Evolutionary conservation across 805 yeast genomes (phyloP).

Genomic region (Yarrowia keelungensis): DNA sequence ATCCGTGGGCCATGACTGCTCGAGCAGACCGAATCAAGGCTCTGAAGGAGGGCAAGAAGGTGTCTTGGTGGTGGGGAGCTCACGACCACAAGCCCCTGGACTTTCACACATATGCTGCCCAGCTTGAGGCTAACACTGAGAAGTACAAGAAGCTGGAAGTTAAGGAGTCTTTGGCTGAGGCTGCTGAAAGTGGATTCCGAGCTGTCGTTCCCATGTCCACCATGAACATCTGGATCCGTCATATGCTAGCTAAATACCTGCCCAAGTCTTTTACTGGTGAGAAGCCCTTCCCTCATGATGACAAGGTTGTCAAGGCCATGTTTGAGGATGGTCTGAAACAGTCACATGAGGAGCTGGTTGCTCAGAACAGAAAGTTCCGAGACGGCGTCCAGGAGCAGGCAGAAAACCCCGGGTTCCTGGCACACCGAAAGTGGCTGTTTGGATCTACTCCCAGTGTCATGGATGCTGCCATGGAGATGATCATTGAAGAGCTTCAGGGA

Average conservation of each 20-base stretch:
- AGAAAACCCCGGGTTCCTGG: slow-evolving; percentile 7
- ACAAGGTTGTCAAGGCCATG: neutral
- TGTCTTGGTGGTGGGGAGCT: slow-evolving; percentile 60
- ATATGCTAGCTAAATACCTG: neutral
- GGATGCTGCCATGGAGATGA: slow-evolving; percentile 1
- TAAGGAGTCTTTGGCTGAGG: too few relatives aligned
- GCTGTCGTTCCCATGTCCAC: too few relatives aligned
- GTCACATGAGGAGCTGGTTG: slow-evolving; percentile 6
- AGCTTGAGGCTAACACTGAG: neutral
- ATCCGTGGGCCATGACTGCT: slow-evolving; percentile 80
- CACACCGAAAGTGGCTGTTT: slow-evolving; percentile 30
- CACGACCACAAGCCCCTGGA: slow-evolving; percentile 27
- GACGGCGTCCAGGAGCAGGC: slow-evolving; percentile 4
- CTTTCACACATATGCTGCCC: neutral
- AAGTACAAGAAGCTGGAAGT: neutral
- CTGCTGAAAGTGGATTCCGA: slow-evolving; percentile 12
- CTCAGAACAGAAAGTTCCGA: slow-evolving; percentile 12
- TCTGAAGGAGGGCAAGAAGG: slow-evolving; percentile 56
- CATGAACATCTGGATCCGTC: too few relatives aligned
- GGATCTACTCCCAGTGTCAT: slow-evolving; percentile 9
- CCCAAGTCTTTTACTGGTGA: neutral
- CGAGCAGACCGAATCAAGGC: slow-evolving; percentile 60
- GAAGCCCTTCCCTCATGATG: too few relatives aligned
- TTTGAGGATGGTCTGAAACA: neutral
- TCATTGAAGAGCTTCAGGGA: too few relatives aligned